Base-by-base conservation (phyloP, 345 rosid species). In the Hypericum androsaemum region DNA sequence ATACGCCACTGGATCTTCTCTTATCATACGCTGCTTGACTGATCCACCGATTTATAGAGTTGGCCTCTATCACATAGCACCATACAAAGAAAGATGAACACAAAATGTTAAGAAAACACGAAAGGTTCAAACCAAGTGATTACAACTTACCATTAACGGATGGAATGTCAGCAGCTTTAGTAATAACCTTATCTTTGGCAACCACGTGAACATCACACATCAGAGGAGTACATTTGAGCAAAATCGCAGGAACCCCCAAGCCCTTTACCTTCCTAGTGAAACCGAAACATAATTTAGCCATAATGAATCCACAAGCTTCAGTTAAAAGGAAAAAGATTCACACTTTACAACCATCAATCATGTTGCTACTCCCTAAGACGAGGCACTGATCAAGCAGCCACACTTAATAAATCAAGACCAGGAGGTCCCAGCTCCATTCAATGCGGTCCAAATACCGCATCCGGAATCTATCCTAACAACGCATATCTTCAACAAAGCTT, bases 151-250 rank as follows among this genome's bases (percentile, higher is more conserved):
- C 80, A 9, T 44, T 36, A 40, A 63, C 39, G 36, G 49, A 54
- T 42, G 68, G 37, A 43, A 52, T 52, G 58, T 37, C 64, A 58
- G 73, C 74, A 13, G 81, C 80, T 70, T 75, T 80, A 49, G 72
- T 67, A 61, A 78, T 37, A 39, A 76, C 46, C 72, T 72, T 57
- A 43, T 54, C 63, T 51, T 58, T 75, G 59, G 65, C 77, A 52
- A 86, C 74, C 56, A 89, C 73, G 59, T 70, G 73, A 32, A 81
- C 43, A 47, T 75, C 68, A 50, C 84, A 83, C 35, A 71, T 41
- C 15, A 59, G 66, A 40, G 89, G 81, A 56, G 88, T 74, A 67
- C 43, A 60, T 57, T 62, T 77, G 37, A 75, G 55, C 45, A 86
- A 79, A 35, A 64, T 71, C 50, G 58, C 64, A 28, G 94, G 86